phyloP scores from a whole-genome alignment of 2,329 filamentous ascomycete genomes.

The Colletotrichum trifolii region DNA sequence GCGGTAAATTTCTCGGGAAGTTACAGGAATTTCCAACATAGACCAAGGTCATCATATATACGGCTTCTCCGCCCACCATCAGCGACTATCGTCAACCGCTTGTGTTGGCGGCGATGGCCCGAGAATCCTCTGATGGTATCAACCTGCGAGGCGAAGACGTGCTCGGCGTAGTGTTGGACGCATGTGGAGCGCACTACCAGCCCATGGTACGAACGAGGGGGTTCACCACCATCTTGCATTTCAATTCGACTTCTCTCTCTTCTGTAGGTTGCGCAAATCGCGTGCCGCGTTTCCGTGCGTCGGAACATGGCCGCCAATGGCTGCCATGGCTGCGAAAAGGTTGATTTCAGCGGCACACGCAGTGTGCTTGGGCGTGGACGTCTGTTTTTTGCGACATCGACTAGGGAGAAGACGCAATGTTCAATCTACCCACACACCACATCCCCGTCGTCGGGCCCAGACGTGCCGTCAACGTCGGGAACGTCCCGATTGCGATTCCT shows the following conservation, averaged over 20 bases:
- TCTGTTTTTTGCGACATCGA: slow-evolving; percentile 13
- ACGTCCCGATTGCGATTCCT: too few species aligned
- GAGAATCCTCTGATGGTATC: slow-evolving; percentile 26
- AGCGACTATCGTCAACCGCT: too few species aligned
- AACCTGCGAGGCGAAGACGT: slow-evolving; percentile 23
- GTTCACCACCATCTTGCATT: not conserved
- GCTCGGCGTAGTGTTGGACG: not conserved
- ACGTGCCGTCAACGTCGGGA: too few species aligned
- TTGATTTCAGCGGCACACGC: not conserved
- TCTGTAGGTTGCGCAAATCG: not conserved
- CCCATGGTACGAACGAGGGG: not conserved
- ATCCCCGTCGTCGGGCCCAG: too few species aligned
- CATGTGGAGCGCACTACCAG: not conserved
- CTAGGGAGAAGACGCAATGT: slow-evolving; percentile 25
- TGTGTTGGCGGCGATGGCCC: not conserved
- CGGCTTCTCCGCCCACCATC: not conserved
- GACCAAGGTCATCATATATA: not conserved
- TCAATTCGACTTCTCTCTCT: not conserved
- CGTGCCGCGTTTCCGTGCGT: slow-evolving; percentile 1
- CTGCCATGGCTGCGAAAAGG: not conserved
- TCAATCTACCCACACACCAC: too few species aligned
- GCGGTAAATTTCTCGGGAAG: too few species aligned
- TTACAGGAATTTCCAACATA: too few species aligned
- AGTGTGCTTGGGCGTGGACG: not conserved
- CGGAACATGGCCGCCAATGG: not conserved